phyloP scores from a whole-genome alignment of 176 grass and related monocot genomes.

The Paspalum vaginatum region DNA sequence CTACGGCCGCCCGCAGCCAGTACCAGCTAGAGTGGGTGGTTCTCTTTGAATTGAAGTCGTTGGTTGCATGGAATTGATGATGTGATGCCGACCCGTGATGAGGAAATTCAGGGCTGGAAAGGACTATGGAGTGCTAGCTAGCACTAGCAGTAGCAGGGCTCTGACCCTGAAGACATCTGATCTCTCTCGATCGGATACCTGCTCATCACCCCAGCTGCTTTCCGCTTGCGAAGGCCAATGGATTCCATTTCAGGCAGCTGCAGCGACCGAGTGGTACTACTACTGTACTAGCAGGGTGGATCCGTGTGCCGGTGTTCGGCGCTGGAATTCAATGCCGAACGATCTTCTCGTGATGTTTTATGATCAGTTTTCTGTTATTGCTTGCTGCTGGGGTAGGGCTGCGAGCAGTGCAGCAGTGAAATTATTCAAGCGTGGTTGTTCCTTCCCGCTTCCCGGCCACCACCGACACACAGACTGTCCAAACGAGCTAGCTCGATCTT shows the following conservation, averaged over 20 bases:
- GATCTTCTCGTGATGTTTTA: neutral
- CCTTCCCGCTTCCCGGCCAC: neutral
- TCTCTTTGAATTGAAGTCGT: conserved; percentile 15
- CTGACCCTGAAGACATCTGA: neutral
- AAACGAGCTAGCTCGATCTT: neutral
- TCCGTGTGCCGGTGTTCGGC: conserved; percentile 9
- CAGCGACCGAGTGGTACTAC: neutral
- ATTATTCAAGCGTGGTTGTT: too few species aligned
- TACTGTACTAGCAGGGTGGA: neutral
- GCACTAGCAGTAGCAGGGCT: too few species aligned
- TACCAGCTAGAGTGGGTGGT: neutral
- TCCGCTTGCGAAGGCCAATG: conserved; percentile 11
- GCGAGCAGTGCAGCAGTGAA: too few species aligned
- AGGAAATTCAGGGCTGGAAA: neutral
- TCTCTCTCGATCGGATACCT: conserved; percentile 20
- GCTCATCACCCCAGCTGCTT: conserved; percentile 13
- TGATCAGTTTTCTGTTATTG: too few species aligned
- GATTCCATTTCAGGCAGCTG: conserved; percentile 31
- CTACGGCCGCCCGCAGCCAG: neutral
- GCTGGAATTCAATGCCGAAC: neutral
- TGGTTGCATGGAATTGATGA: conserved; percentile 32
- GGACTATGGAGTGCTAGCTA: neutral
- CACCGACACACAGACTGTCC: neutral
- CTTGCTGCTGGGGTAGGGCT: too few species aligned
- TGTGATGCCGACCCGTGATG: neutral